These are phyloP conservation scores for Eurotiales sp. DNA, from an alignment of 2,329 filamentous ascomycete species.

Conservation along the genomic window DNA sequence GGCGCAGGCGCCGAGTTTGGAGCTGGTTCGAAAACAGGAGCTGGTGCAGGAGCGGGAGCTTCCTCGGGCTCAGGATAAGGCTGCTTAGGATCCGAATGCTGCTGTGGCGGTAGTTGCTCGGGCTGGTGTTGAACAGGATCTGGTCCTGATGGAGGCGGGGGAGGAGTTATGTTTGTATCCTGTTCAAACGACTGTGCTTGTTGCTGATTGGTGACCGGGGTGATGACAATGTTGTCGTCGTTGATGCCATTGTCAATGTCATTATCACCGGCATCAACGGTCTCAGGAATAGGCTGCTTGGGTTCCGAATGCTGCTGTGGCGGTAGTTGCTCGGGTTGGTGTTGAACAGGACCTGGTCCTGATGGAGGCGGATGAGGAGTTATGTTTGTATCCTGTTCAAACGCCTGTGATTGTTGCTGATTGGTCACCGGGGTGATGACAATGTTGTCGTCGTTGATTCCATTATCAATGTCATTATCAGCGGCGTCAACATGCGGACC, in stretches of 20 bases:
- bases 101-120: constrained; percentile 4
- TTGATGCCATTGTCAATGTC: constrained; percentile 7
- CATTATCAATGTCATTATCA: constrained; percentile 7
- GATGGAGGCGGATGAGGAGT: neutral
- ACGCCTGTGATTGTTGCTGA: neutral
- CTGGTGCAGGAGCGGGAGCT: too few relatives aligned
- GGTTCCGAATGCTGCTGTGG: constrained; percentile 12
- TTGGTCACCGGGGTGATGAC: constrained; percentile 9
- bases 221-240: constrained; percentile 14
- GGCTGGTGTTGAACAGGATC: neutral
- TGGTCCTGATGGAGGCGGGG: constrained; percentile 1
- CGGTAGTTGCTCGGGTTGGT: neutral
- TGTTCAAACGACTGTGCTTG: neutral
- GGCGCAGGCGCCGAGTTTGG: neutral
- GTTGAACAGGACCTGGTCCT: neutral
- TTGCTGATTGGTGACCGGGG: constrained; percentile 1
- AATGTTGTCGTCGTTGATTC: constrained; percentile 13
- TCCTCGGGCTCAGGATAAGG: neutral
- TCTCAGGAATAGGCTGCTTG: constrained; percentile 2
- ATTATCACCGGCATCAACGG: constrained; percentile 1
- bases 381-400: constrained; percentile 1
- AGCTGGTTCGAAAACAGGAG: too few relatives aligned
- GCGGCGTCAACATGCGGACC: constrained; percentile 3
- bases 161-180: neutral
- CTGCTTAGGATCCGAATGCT: constrained; percentile 11